Evolutionary conservation across 257 asterid species (phyloP), one percentile per base, ranked within the genome.

Genomic region (Jacaranda mimosifolia): DNA sequence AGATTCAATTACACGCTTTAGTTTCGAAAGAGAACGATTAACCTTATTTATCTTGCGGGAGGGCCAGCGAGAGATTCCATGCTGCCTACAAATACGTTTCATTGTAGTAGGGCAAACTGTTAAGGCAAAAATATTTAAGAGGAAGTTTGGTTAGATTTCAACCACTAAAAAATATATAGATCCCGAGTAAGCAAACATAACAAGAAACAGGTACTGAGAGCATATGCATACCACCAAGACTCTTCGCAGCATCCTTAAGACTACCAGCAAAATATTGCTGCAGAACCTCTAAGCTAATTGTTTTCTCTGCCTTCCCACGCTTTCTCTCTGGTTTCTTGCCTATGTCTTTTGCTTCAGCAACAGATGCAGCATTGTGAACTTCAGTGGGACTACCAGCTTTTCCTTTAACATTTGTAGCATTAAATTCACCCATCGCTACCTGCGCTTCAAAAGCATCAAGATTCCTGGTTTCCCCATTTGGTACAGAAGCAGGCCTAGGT

Each of bases 21-120:
- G 92, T 86, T 92, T 92, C 38, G 96, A 68, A 73, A 92, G 94
- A 52, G 98, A 90, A 53, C 94, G 95, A 78, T 90, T 91, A 60
- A 94, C 99, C 89, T 94, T 94, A 83, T 92, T 94, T 85, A 92
- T 94, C 91, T 92, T 92, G 83, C 97, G 97, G 51, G 98, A 94
- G 68, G 99, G 98, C 99, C 97, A 94, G 46, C 98, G 87, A 21
- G 97, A 91, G 78, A 94, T 94, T 62, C 98, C 99, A 48, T 92
- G 97, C 81, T 92, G 96, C 83, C 99, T 86, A 77, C 99, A 94
- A 63, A 94, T 92, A 43, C 98, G 94, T 82, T 92, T 94, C 98
- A 92, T 89, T 45, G 98, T 94, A 60, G 98, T 92, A 40, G 97
- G 98, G 82, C 97, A 91, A 83, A 94, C 98, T 94, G 93, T 73